Evolutionary conservation across 2,329 filamentous ascomycete genomes (phyloP).

Genomic region (Fusarium coicis): DNA sequence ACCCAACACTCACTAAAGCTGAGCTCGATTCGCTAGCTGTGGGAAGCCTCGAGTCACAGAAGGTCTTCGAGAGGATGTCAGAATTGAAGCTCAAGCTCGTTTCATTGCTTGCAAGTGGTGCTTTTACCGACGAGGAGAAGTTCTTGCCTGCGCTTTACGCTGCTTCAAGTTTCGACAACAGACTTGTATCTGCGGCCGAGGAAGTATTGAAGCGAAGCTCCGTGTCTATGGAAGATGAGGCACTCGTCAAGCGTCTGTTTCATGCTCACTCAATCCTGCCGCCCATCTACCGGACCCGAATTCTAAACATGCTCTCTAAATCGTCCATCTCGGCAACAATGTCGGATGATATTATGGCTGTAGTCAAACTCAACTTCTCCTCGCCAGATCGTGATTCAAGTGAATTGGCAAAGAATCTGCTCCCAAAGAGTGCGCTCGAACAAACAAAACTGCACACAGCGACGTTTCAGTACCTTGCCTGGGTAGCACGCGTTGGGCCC

Average conservation of each 20-base stretch:
- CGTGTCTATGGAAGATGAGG: slow-evolving; percentile 76
- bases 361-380: slow-evolving; percentile 75
- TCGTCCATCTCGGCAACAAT: slow-evolving; percentile 79
- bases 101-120: slow-evolving; percentile 81
- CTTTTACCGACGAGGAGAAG: slow-evolving; percentile 85
- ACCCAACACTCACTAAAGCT: slow-evolving; percentile 47
- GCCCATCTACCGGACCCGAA: slow-evolving; percentile 79
- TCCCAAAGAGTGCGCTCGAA: slow-evolving; percentile 71
- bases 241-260: slow-evolving; percentile 74
- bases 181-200: slow-evolving; percentile 85
- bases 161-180: slow-evolving; percentile 82
- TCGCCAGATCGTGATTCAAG: slow-evolving; percentile 36
- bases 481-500: slow-evolving; percentile 81
- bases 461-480: slow-evolving; percentile 87
- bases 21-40: slow-evolving; percentile 48
- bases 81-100: slow-evolving; percentile 68
- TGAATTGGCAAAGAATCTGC: slow-evolving; percentile 35
- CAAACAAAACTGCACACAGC: slow-evolving; percentile 82
- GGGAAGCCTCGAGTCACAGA: slow-evolving; percentile 70
- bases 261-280: slow-evolving; percentile 77
- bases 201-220: slow-evolving; percentile 86
- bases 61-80: slow-evolving; percentile 54
- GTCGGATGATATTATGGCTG: slow-evolving; percentile 71
- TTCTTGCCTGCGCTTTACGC: slow-evolving; percentile 87
- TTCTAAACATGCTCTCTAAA: slow-evolving; percentile 79